Conservation (phyloP, 257 asterid species). For the Cruciata laevipes region DNA sequence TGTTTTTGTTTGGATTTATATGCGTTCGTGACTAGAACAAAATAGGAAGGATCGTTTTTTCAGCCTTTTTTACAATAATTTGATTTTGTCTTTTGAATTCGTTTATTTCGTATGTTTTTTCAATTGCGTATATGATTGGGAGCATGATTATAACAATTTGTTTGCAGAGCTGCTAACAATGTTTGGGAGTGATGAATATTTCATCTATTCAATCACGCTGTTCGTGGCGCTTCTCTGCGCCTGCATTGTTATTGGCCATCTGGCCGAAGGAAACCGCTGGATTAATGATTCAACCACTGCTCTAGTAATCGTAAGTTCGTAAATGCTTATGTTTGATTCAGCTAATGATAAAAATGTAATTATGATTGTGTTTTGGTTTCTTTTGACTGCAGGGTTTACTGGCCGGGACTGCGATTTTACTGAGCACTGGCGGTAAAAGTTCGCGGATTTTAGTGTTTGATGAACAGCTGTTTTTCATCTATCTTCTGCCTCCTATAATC, state of each 20-base stretch:
- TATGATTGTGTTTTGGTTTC: not conserved
- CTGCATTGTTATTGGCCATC: constrained; percentile 58
- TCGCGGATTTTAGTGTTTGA: constrained; percentile 53
- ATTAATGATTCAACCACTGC: constrained; percentile 54
- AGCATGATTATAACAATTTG: not conserved
- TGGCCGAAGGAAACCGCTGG: constrained; percentile 53
- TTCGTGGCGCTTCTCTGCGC: constrained; percentile 52
- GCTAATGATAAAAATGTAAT: not conserved
- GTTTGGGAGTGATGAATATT: not conserved
- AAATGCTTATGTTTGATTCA: not conserved
- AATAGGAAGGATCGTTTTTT: not conserved
- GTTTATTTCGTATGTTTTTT: not conserved
- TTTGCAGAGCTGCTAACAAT: not conserved
- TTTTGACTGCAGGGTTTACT: constrained; percentile 47
- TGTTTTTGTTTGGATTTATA: not conserved
- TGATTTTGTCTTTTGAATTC: not conserved
- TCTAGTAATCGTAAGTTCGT: constrained; percentile 42
- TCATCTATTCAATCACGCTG: constrained; percentile 27
- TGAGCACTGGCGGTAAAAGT: constrained; percentile 43
- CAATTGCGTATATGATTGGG: not conserved
- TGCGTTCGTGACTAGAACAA: not conserved
- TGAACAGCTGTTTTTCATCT: constrained; percentile 68
- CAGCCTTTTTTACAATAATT: too few relatives aligned
- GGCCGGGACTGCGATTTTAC: constrained; percentile 37
- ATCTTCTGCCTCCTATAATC: constrained; percentile 78